Evolutionary conservation across 768 basidiomycete genomes (phyloP).

Genomic region (Mycena alexandri): DNA sequence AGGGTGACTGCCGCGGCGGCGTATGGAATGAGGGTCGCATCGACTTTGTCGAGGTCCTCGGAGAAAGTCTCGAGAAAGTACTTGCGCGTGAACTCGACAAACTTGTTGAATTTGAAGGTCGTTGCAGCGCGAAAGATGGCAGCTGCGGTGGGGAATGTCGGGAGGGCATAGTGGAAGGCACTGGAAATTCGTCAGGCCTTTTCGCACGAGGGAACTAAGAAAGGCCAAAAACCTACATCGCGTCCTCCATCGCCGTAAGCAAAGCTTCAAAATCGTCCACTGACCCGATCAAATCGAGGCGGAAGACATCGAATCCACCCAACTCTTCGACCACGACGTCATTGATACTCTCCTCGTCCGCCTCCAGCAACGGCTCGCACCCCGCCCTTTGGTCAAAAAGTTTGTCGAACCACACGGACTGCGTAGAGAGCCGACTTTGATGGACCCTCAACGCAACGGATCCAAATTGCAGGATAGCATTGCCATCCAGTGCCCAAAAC

Average conservation of each 20-base stretch:
- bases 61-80: constrained; percentile 48
- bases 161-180: constrained; percentile 40
- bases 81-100: constrained; percentile 43
- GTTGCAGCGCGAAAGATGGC: constrained; percentile 51
- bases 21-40: constrained; percentile 29
- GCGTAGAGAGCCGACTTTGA: constrained; percentile 39
- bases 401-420: constrained; percentile 43
- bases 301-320: constrained; percentile 23
- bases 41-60: constrained; percentile 37
- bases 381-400: constrained; percentile 37
- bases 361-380: constrained; percentile 10
- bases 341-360: constrained; percentile 16
- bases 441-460: constrained; percentile 40
- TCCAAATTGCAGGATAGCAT: constrained; percentile 41
- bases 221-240: constrained; percentile 34
- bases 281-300: neutral
- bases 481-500: constrained; percentile 45
- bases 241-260: constrained; percentile 38
- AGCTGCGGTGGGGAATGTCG: constrained; percentile 45
- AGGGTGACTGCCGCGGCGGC: constrained; percentile 49
- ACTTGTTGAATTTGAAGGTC: constrained; percentile 44
- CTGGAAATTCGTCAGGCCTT: neutral
- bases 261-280: constrained; percentile 37
- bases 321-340: constrained; percentile 18
- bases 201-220: neutral